These are phyloP conservation scores for Byssothecium circinans DNA, from an alignment of 2,329 filamentous ascomycete species.

Conservation along the genomic window DNA sequence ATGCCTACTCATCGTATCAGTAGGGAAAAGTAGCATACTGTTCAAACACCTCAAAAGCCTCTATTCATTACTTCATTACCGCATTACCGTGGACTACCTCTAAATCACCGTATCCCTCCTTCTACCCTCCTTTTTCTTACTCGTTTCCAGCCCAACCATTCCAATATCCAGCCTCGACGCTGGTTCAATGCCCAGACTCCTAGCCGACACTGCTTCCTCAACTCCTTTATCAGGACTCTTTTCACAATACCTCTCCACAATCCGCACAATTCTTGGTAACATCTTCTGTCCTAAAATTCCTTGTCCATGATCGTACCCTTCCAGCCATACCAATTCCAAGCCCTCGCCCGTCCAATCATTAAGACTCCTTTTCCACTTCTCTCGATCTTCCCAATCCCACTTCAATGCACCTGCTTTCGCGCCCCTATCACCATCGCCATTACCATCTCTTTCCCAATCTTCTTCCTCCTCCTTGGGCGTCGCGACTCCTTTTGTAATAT, in stretches of 20 bases:
- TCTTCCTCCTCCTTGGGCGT: neutral
- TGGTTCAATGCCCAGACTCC: neutral
- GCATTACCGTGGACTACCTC: too few species aligned
- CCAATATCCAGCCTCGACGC: too few species aligned
- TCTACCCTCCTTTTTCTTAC: neutral
- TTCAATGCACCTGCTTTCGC: neutral
- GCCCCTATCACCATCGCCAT: too few species aligned
- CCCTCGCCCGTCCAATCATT: constrained; percentile 41
- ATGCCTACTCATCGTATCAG: too few species aligned
- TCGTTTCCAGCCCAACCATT: too few species aligned
- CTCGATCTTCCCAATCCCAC: constrained; percentile 10
- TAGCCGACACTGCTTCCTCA: neutral
- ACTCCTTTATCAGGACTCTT: neutral
- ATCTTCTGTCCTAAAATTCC: constrained; percentile 15
- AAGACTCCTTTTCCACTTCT: constrained; percentile 23
- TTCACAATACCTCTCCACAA: constrained; percentile 8
- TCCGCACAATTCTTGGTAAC: constrained; percentile 4
- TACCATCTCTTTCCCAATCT: neutral
- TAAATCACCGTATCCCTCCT: too few species aligned
- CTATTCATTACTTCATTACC: too few species aligned
- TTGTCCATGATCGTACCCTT: constrained; percentile 63
- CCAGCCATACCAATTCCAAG: constrained; percentile 62
- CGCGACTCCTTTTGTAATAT: constrained; percentile 46
- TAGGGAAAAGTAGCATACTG: too few species aligned
- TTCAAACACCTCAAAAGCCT: too few species aligned